Percentiles rank a stretch among this genome's conserved stretches.
These are phyloP conservation scores for Aspergillus avenaceus DNA, from an alignment of 495 filamentous ascomycete genomes.

Conservation along the genomic window DNA sequence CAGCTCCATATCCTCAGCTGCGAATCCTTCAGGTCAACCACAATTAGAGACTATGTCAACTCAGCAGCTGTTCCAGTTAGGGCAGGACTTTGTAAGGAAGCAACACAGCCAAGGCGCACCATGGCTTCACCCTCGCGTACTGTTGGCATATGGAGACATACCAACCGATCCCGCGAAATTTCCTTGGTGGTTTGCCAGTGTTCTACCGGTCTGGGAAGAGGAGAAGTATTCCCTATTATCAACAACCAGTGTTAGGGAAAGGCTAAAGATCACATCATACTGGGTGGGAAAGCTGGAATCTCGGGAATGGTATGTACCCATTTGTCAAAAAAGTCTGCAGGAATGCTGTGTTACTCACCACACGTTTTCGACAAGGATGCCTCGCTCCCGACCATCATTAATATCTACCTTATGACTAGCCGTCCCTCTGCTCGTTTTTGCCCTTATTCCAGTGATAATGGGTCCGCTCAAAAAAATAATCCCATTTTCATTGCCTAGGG, in stretches of 20 bases:
- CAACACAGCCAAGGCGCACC: slow-evolving; percentile 62
- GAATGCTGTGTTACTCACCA: slow-evolving; percentile 10
- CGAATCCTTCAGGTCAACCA: slow-evolving; percentile 14
- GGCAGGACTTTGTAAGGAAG: slow-evolving; percentile 60
- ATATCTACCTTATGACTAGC: slow-evolving; percentile 48
- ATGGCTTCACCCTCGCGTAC: slow-evolving; percentile 68
- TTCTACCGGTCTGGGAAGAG: slow-evolving; percentile 69
- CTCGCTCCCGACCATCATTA: slow-evolving; percentile 28
- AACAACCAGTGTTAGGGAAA: slow-evolving; percentile 70
- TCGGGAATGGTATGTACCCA: slow-evolving; percentile 61
- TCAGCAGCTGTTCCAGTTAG: slow-evolving; percentile 57
- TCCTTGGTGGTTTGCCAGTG: slow-evolving; percentile 87
- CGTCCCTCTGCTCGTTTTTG: slow-evolving; percentile 42
- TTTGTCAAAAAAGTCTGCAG: neutral
- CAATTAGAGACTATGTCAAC: slow-evolving; percentile 64
- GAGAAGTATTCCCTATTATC: slow-evolving; percentile 74
- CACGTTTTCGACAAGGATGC: slow-evolving; percentile 21
- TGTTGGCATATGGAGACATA: slow-evolving; percentile 70
- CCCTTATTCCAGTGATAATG: slow-evolving; percentile 24
- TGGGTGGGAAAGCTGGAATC: slow-evolving; percentile 75
- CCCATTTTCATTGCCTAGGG: slow-evolving; percentile 21
- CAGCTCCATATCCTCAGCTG: slow-evolving; percentile 10
- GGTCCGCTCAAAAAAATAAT: slow-evolving; percentile 18
- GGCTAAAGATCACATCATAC: slow-evolving; percentile 70
- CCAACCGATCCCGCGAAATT: slow-evolving; percentile 73